Conservation (phyloP, 495 filamentous ascomycete genomes). For the Tuber magnatum region DNA sequence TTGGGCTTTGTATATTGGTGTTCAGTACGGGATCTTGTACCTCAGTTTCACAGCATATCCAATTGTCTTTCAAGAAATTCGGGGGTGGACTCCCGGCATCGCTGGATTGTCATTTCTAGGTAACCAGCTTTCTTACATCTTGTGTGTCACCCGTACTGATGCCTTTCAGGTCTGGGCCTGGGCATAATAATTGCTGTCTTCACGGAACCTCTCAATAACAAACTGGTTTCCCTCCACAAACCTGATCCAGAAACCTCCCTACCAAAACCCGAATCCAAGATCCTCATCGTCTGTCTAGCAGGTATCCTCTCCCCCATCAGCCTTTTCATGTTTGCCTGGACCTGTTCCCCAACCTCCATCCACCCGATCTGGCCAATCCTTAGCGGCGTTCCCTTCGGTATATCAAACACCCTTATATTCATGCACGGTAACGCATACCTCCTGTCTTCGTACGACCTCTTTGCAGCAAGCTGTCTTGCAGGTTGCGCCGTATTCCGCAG, state of each 20-base stretch:
- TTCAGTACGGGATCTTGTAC: conserved; percentile 65
- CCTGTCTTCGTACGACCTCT: conserved; percentile 65
- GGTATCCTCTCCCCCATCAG: conserved; percentile 60
- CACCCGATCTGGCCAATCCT: conserved; percentile 66
- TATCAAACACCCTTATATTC: conserved; percentile 66
- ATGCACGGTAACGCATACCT: conserved; percentile 74
- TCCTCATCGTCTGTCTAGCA: conserved; percentile 62
- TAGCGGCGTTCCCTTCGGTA: conserved; percentile 68
- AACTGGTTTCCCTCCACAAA: conserved; percentile 60
- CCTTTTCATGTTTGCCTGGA: conserved; percentile 73
- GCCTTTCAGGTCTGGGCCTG: conserved; percentile 49
- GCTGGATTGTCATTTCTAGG: conserved; percentile 67
- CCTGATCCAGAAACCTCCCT: conserved; percentile 60
- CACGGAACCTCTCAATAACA: conserved; percentile 61
- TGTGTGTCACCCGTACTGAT: not conserved
- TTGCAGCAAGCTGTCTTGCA: conserved; percentile 65
- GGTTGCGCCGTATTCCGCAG: conserved; percentile 55
- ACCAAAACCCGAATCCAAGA: conserved; percentile 62
- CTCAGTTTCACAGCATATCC: conserved; percentile 78
- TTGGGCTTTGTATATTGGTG: conserved; percentile 63
- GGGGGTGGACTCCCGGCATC: conserved; percentile 65
- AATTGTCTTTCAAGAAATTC: conserved; percentile 62
- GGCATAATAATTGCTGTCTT: conserved; percentile 60
- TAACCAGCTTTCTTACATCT: conserved; percentile 34
- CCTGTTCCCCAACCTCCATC: conserved; percentile 59